A percentile compares a stretch with the other conserved stretches of the same genome.
Conservation (phyloP, 1,284 basidiomycete species). For the Sparassis latifolia region DNA sequence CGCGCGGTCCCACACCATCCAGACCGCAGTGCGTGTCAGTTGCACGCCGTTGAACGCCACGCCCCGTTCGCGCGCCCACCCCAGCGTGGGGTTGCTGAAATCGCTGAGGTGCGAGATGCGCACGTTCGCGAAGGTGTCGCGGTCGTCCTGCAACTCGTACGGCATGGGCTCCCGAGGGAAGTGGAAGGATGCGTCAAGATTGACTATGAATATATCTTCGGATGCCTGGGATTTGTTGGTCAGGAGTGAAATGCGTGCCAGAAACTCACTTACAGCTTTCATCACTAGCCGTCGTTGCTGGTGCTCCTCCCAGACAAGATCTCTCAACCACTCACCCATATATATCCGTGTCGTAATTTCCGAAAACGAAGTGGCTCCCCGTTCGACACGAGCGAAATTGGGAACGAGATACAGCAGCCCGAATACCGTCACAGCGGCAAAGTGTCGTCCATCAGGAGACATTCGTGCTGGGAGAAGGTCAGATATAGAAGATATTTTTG, state of each 20-base stretch:
- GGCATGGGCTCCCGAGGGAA: neutral
- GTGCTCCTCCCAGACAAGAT: constrained; percentile 11
- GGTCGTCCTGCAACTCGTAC: neutral
- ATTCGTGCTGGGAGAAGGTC: constrained; percentile 9
- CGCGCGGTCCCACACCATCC: constrained; percentile 11
- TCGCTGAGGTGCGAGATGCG: constrained; percentile 6
- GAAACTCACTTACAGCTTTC: constrained; percentile 6
- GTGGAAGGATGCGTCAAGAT: constrained; percentile 6
- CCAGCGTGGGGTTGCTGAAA: constrained; percentile 7
- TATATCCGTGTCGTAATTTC: constrained; percentile 9
- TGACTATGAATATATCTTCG: constrained; percentile 11
- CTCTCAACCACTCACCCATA: constrained; percentile 9
- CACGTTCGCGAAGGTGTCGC: constrained; percentile 4
- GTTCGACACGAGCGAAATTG: constrained; percentile 14
- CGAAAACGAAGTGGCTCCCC: constrained; percentile 6
- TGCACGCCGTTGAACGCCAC: constrained; percentile 11
- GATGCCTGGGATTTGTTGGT: constrained; percentile 4
- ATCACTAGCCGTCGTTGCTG: constrained; percentile 7
- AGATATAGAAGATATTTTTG: neutral
- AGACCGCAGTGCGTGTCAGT: constrained; percentile 13
- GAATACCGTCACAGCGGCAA: constrained; percentile 15
- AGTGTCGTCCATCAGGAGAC: constrained; percentile 18
- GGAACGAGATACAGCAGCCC: constrained; percentile 17
- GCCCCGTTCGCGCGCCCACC: constrained; percentile 7
- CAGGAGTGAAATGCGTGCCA: neutral